Conservation (phyloP, 345 rosid genomes). For the Corchorus capsularis region DNA sequence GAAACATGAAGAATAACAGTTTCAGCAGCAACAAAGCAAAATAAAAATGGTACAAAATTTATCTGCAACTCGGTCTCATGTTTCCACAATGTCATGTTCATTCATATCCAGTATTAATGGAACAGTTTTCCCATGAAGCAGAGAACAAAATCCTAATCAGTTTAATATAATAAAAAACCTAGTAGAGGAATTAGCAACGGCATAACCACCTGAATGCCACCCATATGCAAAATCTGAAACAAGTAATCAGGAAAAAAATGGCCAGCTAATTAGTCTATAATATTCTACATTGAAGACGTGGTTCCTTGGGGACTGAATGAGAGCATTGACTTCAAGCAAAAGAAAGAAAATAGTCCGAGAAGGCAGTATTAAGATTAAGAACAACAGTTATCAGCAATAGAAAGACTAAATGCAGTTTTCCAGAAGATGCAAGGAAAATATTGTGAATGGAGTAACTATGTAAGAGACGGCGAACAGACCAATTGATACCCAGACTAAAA, state of each 20-base stretch:
- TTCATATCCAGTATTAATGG: background rate
- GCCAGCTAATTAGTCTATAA: background rate
- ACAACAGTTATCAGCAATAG: background rate
- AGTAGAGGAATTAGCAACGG: background rate
- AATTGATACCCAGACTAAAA: background rate
- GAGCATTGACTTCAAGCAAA: background rate
- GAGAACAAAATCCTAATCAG: background rate
- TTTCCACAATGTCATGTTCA: background rate
- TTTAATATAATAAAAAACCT: background rate
- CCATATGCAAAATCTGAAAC: background rate
- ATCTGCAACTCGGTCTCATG: background rate
- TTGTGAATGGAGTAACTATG: background rate
- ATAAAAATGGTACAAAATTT: background rate
- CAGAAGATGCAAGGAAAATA: slow-evolving; percentile 6
- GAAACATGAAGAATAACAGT: slow-evolving; percentile 4
- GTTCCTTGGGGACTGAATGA: background rate
- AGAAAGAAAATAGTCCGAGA: background rate
- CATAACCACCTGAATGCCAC: background rate
- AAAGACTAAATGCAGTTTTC: background rate
- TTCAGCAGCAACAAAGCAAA: slow-evolving; percentile 6
- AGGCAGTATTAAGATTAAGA: background rate
- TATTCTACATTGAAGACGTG: background rate
- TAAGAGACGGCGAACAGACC: background rate
- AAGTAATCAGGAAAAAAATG: background rate
- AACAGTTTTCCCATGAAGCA: background rate